These are phyloP conservation scores for Leccinum subgranulosum DNA, from an alignment of 768 basidiomycete genomes.

Conservation along the genomic window DNA sequence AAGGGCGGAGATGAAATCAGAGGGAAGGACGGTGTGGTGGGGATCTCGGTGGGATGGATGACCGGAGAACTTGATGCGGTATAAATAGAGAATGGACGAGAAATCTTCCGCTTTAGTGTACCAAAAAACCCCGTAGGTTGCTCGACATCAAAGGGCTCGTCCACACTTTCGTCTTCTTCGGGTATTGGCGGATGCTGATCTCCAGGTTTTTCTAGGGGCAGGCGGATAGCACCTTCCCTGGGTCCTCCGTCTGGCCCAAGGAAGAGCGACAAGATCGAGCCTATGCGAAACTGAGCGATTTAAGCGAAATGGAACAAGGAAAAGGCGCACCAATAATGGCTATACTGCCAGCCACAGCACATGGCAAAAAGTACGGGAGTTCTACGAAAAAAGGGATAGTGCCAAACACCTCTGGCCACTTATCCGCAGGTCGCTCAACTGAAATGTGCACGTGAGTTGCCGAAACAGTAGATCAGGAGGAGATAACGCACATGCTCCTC, in stretches of 20 bases:
- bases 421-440: slow-evolving; percentile 83
- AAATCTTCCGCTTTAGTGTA: slow-evolving; percentile 47
- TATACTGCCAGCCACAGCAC: slow-evolving; percentile 70
- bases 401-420: slow-evolving; percentile 79
- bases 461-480: background rate
- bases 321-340: slow-evolving; percentile 58
- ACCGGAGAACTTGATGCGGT: slow-evolving; percentile 53
- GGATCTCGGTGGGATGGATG: slow-evolving; percentile 28
- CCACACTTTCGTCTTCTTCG: slow-evolving; percentile 59
- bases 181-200: slow-evolving; percentile 49
- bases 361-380: slow-evolving; percentile 92
- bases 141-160: slow-evolving; percentile 45
- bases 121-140: slow-evolving; percentile 35
- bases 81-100: slow-evolving; percentile 55
- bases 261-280: slow-evolving; percentile 86
- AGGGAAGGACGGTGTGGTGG: slow-evolving; percentile 42
- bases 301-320: background rate
- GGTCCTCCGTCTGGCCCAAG: slow-evolving; percentile 90
- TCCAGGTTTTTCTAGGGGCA: slow-evolving; percentile 71
- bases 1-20: slow-evolving; percentile 40
- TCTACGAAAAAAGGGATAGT: slow-evolving; percentile 62
- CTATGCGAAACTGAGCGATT: slow-evolving; percentile 35
- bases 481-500: slow-evolving; percentile 66
- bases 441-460: slow-evolving; percentile 12
- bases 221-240: slow-evolving; percentile 77